Evolutionary conservation across 495 filamentous ascomycete genomes (phyloP).

Genomic region (Penicillium pancosmium): DNA sequence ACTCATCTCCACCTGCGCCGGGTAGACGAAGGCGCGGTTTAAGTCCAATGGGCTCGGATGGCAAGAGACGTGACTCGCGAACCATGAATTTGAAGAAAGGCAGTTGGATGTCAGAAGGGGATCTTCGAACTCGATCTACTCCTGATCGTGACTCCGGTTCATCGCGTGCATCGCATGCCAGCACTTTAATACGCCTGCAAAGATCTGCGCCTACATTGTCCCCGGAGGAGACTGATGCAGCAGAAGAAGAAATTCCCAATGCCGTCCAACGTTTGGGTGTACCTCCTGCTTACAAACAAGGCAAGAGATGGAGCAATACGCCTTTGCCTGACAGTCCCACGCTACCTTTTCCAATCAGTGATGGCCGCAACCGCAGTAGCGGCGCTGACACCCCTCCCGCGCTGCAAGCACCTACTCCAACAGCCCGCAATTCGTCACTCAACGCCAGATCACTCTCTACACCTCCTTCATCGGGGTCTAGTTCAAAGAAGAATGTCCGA

Average conservation of each 20-base stretch:
- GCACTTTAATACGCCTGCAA: slow-evolving; percentile 26
- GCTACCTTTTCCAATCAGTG: slow-evolving; percentile 28
- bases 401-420: slow-evolving; percentile 12
- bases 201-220: slow-evolving; percentile 39
- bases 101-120: slow-evolving; percentile 22
- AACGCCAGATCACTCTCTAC: slow-evolving; percentile 20
- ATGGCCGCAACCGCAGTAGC: slow-evolving; percentile 7
- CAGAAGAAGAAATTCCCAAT: slow-evolving; percentile 17
- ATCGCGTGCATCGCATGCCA: slow-evolving; percentile 5
- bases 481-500: slow-evolving; percentile 42
- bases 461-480: slow-evolving; percentile 18
- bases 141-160: slow-evolving; percentile 15
- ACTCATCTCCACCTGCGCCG: slow-evolving; percentile 28
- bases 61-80: slow-evolving; percentile 15
- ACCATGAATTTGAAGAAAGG: slow-evolving; percentile 14
- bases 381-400: slow-evolving; percentile 7
- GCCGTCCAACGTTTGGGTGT: slow-evolving; percentile 34
- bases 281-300: slow-evolving; percentile 43
- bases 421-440: slow-evolving; percentile 19
- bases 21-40: slow-evolving; percentile 19
- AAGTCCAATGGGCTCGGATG: slow-evolving; percentile 20
- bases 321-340: slow-evolving; percentile 49
- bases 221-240: slow-evolving; percentile 19
- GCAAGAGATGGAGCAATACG: slow-evolving; percentile 39
- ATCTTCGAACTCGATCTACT: slow-evolving; percentile 18